Percentiles rank a stretch among this genome's conserved stretches.
Evolutionary conservation across 257 asterid genomes (phyloP).

Genomic region (Eustoma russellianum): DNA sequence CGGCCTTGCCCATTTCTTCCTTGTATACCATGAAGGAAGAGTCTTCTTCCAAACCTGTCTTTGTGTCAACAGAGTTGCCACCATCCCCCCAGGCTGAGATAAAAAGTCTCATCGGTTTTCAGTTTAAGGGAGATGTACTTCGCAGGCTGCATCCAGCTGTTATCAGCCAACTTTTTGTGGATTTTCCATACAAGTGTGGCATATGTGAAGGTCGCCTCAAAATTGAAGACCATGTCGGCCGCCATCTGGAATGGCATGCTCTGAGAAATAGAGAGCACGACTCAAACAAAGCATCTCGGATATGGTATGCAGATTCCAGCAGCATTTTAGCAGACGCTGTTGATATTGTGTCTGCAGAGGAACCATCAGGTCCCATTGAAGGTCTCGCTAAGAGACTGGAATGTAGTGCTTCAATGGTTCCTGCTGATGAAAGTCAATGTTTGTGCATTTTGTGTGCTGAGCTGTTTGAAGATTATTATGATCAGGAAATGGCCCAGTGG

Average conservation of each 20-base stretch:
- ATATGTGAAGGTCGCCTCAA: conserved; percentile 56
- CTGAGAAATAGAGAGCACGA: conserved; percentile 21
- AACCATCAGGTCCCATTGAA: conserved; percentile 24
- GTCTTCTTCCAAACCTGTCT: conserved; percentile 19
- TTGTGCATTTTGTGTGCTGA: conserved; percentile 79
- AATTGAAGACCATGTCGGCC: conserved; percentile 46
- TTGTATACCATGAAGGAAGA: conserved; percentile 19
- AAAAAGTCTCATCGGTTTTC: conserved; percentile 53
- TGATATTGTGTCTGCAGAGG: conserved; percentile 14
- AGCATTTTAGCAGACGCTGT: conserved; percentile 47
- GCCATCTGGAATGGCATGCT: conserved; percentile 84
- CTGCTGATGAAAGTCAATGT: conserved; percentile 80
- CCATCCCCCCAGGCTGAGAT: conserved; percentile 24
- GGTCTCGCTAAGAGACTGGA: conserved; percentile 27
- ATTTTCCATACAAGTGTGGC: conserved; percentile 53
- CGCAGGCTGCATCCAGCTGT: conserved; percentile 54
- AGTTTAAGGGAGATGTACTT: conserved; percentile 54
- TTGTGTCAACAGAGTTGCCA: conserved; percentile 17
- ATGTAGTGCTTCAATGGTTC: conserved; percentile 47
- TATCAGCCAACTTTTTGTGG: conserved; percentile 49
- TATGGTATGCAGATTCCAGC: conserved; percentile 49
- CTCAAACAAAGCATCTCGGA: conserved; percentile 35
- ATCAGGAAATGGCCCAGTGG: conserved; percentile 54
- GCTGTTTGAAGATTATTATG: conserved; percentile 65
- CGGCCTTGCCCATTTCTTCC: conserved; percentile 23